Evolutionary conservation across 495 filamentous ascomycete species (phyloP), one percentile per base, ranked within the genome.

Genomic region (Penicillium robsamsonii): DNA sequence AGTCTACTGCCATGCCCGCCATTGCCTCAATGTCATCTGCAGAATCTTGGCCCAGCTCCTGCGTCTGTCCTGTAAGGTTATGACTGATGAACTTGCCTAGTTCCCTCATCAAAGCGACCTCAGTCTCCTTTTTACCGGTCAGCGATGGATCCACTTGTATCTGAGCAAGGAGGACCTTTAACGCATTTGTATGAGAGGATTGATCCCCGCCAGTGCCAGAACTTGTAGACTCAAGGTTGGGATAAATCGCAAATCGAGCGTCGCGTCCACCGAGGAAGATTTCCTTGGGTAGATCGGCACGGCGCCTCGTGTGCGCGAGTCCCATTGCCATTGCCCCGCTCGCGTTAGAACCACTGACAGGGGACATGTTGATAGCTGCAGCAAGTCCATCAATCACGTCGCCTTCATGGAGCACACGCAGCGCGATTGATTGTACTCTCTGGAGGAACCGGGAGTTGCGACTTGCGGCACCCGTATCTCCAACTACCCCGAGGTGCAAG

Each of bases 1-100:
- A 77, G 43, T 80, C 77, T 1, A 79, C 55, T 0, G 71, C 74
- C 15, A 76, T 53, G 20, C 60, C 58, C 6, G 67, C 60, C 8
- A 76, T 24, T 8, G 75, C 75, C 2, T 73, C 71, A 13, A 6
- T 43, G 11, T 52, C 38, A 30, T 43, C 50, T 12, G 24, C n/a
- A 8, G 9, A 11, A 42, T 52, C 37, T 5, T 13, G 13, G 1
- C 13, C 24, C 6, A 12, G 24, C 9, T 52, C 50, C n/a, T 52
- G 50, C 15, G 5, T 22, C 38, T 52, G 37, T 3, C 50, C 50
- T 6, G 50, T 52, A 17, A 52, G 50, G 9, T 52, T 52, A 12
- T 42, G 50, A 7, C 35, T 42, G 25, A 52, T 41, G 6, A 52
- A 52, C 5, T 18, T 40, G 17, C 50, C 50, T 0, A 52, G 37